These are phyloP conservation scores for Xanthoceras sorbifolium DNA, from an alignment of 345 rosid species.

Conservation along the genomic window DNA sequence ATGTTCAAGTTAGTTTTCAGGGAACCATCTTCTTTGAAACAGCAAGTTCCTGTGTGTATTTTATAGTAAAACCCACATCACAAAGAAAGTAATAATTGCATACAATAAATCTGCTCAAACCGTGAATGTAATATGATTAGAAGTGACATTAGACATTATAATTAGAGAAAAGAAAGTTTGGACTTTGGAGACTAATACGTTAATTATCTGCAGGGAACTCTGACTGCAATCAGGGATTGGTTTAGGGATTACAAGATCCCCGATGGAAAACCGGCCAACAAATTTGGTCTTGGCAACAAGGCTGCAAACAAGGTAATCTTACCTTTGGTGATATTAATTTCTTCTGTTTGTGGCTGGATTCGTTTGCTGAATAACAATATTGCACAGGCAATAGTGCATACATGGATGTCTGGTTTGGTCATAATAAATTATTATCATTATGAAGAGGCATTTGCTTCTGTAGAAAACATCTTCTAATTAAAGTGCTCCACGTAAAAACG, in stretches of 20 bases:
- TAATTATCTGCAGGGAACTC: constrained; percentile 66
- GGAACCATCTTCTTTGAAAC: neutral
- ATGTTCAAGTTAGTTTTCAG: neutral
- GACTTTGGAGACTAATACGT: neutral
- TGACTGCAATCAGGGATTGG: constrained; percentile 90
- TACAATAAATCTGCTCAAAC: neutral
- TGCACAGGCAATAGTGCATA: neutral
- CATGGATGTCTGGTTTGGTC: neutral
- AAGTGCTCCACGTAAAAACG: neutral
- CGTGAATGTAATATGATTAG: neutral
- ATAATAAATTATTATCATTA: neutral
- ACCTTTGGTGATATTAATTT: neutral
- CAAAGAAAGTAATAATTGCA: neutral
- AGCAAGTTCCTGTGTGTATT: neutral
- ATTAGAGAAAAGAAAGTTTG: neutral
- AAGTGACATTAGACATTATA: no score
- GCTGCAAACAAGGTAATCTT: constrained; percentile 78
- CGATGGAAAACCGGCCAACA: constrained; percentile 98
- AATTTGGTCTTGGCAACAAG: constrained; percentile 91
- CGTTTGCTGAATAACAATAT: neutral
- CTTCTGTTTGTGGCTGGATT: neutral
- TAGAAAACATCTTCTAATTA: no score
- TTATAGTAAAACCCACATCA: neutral
- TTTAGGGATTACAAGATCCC: constrained; percentile 97
- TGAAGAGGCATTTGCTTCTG: no score